Base-by-base conservation (phyloP, 495 filamentous ascomycete species). In the Podospora didyma region DNA sequence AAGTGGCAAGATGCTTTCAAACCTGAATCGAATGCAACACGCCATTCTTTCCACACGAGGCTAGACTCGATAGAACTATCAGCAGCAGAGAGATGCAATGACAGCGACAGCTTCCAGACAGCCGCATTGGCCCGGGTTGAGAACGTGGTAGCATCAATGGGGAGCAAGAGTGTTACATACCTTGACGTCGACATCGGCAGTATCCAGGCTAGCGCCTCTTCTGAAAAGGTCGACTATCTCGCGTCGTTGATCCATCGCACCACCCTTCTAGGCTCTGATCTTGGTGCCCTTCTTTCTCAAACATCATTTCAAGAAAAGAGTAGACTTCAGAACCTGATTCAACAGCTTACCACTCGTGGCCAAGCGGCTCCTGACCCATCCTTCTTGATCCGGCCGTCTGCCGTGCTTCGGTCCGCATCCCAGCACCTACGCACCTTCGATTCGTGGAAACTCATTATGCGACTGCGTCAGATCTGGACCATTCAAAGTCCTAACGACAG, bases 371-470 rank as follows among this genome's bases (percentile, higher is more conserved):
- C 85, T 1, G 93, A 99, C 67, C 93, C 95, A 2, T 77, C 85
- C 2, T 96, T 96, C 58, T 73, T 99, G 23, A 87, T 91, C n/a
- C 83, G 89, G 35, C 89, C 93, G 28, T 96, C 91, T 5, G 92
- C 91, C 53, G 86, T 96, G 1, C 76, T 99, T 14, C 85, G 94
- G 34, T 86, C 89, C 46, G 86, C 88, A 16, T 73, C 78, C 9
- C 82, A 87, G 51, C 95, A 97, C 72, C 63, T 96, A 14, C 84
- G 95, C 49, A 87, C 87, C 14, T 87, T 88, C 57, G 93, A 97
- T 71, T 96, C 94, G 2, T 99, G 95, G 95, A 97, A 97, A 65
- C 86, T 97, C 20, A 78, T 89, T 42, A 88, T 88, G 57, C 84
- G 92, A 22, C 81, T 97, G 39, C 87, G 92, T 42, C 87, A 95